These are phyloP conservation scores for Aspergillus novofumigatus DNA, from an alignment of 2,329 filamentous ascomycete species.

Conservation along the genomic window DNA sequence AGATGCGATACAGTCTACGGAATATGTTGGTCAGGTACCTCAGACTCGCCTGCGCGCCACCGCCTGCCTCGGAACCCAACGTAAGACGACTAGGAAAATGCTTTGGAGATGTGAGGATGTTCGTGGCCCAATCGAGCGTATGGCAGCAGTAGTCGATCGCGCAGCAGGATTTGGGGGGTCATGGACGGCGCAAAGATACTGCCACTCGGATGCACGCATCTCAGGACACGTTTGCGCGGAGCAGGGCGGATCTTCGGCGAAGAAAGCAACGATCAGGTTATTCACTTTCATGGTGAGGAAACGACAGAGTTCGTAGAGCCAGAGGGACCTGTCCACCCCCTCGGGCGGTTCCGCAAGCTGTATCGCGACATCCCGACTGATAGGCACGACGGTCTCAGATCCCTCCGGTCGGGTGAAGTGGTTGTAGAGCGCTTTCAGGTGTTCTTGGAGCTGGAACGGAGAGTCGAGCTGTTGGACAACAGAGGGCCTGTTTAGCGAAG, in stretches of 20 bases:
- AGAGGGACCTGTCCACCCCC: conserved; percentile 79
- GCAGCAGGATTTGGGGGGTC: conserved; percentile 96
- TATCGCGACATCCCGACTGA: conserved; percentile 70
- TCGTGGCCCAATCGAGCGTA: conserved; percentile 95
- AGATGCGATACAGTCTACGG: conserved; percentile 88
- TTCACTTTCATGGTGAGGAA: conserved; percentile 96
- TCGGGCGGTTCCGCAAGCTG: conserved; percentile 75
- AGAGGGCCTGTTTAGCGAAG: conserved; percentile 4
- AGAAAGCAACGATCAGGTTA: conserved; percentile 83
- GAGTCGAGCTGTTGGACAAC: conserved; percentile 71
- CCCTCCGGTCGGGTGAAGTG: conserved; percentile 64
- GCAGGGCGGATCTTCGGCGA: conserved; percentile 85
- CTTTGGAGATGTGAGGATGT: conserved; percentile 88
- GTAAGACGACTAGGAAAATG: conserved; percentile 85
- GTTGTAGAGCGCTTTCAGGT: conserved; percentile 88
- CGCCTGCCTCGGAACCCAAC: conserved; percentile 46
- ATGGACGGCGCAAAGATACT: conserved; percentile 96
- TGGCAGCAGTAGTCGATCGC: conserved; percentile 99
- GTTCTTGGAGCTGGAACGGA: conserved; percentile 94
- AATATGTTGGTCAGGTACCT: conserved; percentile 89
- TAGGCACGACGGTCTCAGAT: conserved; percentile 61
- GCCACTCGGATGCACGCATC: conserved; percentile 98
- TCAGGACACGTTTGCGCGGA: conserved; percentile 87
- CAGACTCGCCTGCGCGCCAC: conserved; percentile 43
- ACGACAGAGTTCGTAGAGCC: conserved; percentile 96